These are phyloP conservation scores for Lotmaria passim DNA, from an alignment of 208 protist species.

Conservation along the genomic window DNA sequence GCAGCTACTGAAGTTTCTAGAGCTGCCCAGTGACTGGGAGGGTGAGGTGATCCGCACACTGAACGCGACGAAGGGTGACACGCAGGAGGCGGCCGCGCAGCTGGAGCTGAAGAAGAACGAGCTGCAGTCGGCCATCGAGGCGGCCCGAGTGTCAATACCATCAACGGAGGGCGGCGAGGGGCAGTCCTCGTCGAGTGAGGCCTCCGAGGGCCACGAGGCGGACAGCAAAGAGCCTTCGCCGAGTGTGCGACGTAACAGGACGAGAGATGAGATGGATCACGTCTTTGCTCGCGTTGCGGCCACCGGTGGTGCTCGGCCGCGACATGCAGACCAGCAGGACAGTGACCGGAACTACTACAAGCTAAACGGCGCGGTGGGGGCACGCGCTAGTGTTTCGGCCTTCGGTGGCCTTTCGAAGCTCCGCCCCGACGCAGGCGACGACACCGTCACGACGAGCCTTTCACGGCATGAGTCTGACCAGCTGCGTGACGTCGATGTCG, in stretches of 20 bases:
- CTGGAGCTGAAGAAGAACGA: slow-evolving; percentile 43
- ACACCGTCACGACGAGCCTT: slow-evolving; percentile 16
- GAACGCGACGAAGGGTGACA: slow-evolving; percentile 71
- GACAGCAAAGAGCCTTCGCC: slow-evolving; percentile 39
- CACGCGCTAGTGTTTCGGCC: slow-evolving; percentile 21
- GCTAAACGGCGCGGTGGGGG: slow-evolving; percentile 36
- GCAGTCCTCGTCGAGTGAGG: background rate
- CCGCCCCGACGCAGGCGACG: background rate
- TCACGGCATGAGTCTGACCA: slow-evolving; percentile 20
- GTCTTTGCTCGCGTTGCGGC: slow-evolving; percentile 32
- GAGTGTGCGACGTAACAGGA: slow-evolving; percentile 31
- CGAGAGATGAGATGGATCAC: slow-evolving; percentile 33
- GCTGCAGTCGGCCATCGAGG: slow-evolving; percentile 25
- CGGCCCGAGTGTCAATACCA: background rate
- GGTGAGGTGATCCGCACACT: slow-evolving; percentile 60
- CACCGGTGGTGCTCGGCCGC: slow-evolving; percentile 24
- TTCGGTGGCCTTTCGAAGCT: background rate
- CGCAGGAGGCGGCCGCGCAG: slow-evolving; percentile 44
- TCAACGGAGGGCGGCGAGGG: background rate
- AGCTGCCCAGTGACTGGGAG: slow-evolving; percentile 52
- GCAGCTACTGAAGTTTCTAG: slow-evolving; percentile 59
- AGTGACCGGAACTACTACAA: slow-evolving; percentile 39
- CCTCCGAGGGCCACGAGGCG: slow-evolving; percentile 24
- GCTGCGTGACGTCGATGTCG: background rate
- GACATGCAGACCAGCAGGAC: slow-evolving; percentile 1